phyloP scores from a whole-genome alignment of 176 grass and related monocot species.

The Musa schizocarpa region DNA sequence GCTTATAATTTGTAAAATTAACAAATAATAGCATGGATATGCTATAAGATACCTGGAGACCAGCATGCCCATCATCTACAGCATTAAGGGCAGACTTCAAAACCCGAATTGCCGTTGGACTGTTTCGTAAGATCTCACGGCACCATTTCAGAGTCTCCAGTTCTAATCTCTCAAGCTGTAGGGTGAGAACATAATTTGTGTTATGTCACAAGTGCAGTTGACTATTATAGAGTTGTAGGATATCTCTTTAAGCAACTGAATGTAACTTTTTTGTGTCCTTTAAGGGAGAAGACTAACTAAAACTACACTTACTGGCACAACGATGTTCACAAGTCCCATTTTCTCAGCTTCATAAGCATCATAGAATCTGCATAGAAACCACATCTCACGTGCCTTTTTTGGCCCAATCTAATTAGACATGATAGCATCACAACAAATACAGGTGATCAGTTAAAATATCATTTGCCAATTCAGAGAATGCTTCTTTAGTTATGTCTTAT shows the following conservation, averaged over 20 bases:
- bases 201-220: neutral
- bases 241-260: neutral
- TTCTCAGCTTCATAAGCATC: slow-evolving; percentile 65
- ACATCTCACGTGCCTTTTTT: slow-evolving; percentile 84
- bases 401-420: slow-evolving; percentile 50
- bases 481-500: too few relatives aligned
- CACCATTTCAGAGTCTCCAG: slow-evolving; percentile 77
- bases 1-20: too few relatives aligned
- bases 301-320: slow-evolving; percentile 61
- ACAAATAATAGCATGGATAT: too few relatives aligned
- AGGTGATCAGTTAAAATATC: neutral
- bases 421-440: neutral
- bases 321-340: slow-evolving; percentile 85
- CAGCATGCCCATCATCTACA: slow-evolving; percentile 75
- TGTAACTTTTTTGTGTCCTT: neutral
- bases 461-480: neutral
- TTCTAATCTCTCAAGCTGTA: slow-evolving; percentile 69
- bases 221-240: neutral
- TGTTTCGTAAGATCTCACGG: slow-evolving; percentile 73
- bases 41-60: slow-evolving; percentile 52
- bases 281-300: neutral
- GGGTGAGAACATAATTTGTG: slow-evolving; percentile 3
- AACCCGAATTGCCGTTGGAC: slow-evolving; percentile 69
- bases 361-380: slow-evolving; percentile 86
- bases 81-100: slow-evolving; percentile 88